phyloP scores from a whole-genome alignment of 2,329 filamentous ascomycete genomes.

The Alternaria sp. region DNA sequence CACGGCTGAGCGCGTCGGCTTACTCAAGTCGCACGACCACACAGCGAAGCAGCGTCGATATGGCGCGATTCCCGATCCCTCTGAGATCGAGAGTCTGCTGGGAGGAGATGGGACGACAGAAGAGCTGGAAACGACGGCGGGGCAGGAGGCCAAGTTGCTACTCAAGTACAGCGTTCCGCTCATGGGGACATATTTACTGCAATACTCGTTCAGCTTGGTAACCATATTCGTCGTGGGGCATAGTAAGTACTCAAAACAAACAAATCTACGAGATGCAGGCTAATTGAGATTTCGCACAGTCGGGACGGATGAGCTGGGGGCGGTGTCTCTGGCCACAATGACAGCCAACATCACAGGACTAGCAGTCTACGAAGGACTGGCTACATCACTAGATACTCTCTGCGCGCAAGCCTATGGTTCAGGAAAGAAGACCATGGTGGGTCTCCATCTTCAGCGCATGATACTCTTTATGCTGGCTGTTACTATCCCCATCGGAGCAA shows the following conservation, averaged over 20 bases:
- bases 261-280: background rate
- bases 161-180: conserved; percentile 59
- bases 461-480: conserved; percentile 59
- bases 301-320: conserved; percentile 62
- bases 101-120: conserved; percentile 32
- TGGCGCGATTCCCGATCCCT: conserved; percentile 38
- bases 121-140: conserved; percentile 36
- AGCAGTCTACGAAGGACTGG: conserved; percentile 62
- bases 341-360: conserved; percentile 65
- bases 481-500: conserved; percentile 58
- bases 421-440: conserved; percentile 59
- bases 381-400: conserved; percentile 61
- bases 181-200: conserved; percentile 63
- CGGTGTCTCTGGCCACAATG: conserved; percentile 62
- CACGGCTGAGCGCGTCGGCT: conserved; percentile 38
- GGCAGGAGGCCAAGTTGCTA: conserved; percentile 46
- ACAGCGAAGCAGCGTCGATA: conserved; percentile 36
- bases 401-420: conserved; percentile 63
- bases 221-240: conserved; percentile 63
- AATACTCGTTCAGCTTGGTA: conserved; percentile 62
- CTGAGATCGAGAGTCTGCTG: conserved; percentile 41
- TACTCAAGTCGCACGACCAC: conserved; percentile 35
- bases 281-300: conserved; percentile 32
- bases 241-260: conserved; percentile 23
- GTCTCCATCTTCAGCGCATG: conserved; percentile 64